Percentiles rank a stretch among this genome's conserved stretches.
These are phyloP conservation scores for Babesia bigemina DNA, from an alignment of 169 alveolate genomes.

Conservation along the genomic window DNA sequence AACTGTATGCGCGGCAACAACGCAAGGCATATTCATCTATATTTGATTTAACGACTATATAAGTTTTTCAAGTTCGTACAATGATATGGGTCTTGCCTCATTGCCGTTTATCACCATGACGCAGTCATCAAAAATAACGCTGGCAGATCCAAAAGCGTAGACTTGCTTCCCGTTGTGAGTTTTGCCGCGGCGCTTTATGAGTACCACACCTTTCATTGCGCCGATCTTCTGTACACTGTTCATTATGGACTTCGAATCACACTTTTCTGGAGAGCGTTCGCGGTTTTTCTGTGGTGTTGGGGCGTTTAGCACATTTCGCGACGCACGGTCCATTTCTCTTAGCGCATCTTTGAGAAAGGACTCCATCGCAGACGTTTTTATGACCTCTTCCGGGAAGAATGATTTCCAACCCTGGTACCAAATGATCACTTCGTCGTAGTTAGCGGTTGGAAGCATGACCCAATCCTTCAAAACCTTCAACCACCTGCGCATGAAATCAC, in stretches of 20 bases:
- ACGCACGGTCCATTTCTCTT: constrained; percentile 37
- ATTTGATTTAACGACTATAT: background rate
- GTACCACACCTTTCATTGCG: constrained; percentile 6
- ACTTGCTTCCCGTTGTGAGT: constrained; percentile 38
- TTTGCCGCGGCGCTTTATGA: constrained; percentile 21
- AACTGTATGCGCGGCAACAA: too few species aligned
- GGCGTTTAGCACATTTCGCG: constrained; percentile 17
- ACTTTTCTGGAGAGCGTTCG: too few species aligned
- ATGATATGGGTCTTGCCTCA: constrained; percentile 4
- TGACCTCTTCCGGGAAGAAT: constrained; percentile 13
- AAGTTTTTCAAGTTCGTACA: constrained; percentile 7
- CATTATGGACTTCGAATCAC: background rate
- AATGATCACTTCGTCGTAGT: constrained; percentile 35
- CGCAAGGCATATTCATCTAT: too few species aligned
- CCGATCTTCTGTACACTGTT: constrained; percentile 11
- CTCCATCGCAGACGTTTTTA: constrained; percentile 17
- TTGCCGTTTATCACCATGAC: constrained; percentile 18
- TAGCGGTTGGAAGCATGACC: constrained; percentile 24
- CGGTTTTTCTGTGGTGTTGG: background rate
- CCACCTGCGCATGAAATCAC: constrained; percentile 43
- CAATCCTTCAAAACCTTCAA: constrained; percentile 24
- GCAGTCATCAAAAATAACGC: constrained; percentile 3
- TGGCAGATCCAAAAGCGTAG: constrained; percentile 37
- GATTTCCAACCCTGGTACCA: constrained; percentile 62
- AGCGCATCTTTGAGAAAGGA: constrained; percentile 33